Evolutionary conservation across 441 rosid genomes (phyloP).

Genomic region (Populus hybrid): DNA sequence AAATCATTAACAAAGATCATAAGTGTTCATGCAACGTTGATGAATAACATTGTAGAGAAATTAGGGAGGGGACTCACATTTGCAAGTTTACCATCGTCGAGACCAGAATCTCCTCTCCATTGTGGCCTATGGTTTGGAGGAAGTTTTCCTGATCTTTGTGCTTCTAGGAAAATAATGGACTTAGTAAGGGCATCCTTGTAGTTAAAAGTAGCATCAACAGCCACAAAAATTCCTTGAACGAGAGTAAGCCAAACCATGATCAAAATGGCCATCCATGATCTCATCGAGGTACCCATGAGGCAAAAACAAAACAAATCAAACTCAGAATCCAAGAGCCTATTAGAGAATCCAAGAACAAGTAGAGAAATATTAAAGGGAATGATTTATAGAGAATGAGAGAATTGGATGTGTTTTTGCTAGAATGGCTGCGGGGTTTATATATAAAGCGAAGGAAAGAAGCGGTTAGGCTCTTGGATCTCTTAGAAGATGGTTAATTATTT

Average conservation of each 20-base stretch:
- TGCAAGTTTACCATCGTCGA: conserved; percentile 71
- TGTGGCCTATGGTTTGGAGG: conserved; percentile 52
- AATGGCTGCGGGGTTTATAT: not conserved
- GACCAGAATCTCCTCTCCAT: conserved; percentile 95
- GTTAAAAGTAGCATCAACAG: conserved; percentile 40
- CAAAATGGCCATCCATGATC: conserved; percentile 27
- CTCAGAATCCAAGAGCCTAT: not conserved
- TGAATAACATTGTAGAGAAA: not conserved
- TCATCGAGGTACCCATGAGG: conserved; percentile 27
- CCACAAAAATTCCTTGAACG: conserved; percentile 31
- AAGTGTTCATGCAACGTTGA: not conserved
- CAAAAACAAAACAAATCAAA: not conserved
- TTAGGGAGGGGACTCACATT: conserved; percentile 35
- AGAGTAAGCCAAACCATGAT: conserved; percentile 34
- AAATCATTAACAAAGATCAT: not conserved
- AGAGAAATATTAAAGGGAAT: not conserved
- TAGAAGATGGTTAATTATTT: not conserved
- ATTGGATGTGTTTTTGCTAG: not conserved
- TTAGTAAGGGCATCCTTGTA: conserved; percentile 74
- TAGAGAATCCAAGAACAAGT: not conserved
- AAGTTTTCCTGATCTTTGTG: conserved; percentile 89
- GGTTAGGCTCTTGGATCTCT: not conserved
- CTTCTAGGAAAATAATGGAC: conserved; percentile 79
- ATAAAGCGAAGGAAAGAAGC: not conserved
- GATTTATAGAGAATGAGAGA: not conserved